These are phyloP conservation scores for Heliamphora pulchella DNA, from an alignment of 179 eudicot genomes.

Conservation along the genomic window DNA sequence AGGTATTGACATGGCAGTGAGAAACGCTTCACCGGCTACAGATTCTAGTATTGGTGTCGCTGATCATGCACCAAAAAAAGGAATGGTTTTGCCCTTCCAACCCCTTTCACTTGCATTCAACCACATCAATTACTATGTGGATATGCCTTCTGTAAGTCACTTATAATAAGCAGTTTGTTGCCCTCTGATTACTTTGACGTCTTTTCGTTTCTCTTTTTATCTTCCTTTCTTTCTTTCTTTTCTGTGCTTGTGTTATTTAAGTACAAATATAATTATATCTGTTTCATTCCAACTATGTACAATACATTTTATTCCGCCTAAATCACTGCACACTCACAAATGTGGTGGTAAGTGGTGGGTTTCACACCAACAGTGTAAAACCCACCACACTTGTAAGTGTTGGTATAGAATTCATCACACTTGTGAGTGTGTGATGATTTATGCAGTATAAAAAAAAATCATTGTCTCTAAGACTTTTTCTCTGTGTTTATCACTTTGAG, in stretches of 20 bases:
- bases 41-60: conserved; percentile 2
- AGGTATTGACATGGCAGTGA: conserved; percentile 20
- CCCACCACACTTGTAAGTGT: too few relatives aligned
- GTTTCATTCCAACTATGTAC: too few relatives aligned
- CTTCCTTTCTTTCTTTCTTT: not conserved
- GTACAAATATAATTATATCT: too few relatives aligned
- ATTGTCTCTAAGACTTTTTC: too few relatives aligned
- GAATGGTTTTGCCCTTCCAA: conserved; percentile 80
- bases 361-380: too few relatives aligned
- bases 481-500: not conserved
- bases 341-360: too few relatives aligned
- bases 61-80: conserved; percentile 24
- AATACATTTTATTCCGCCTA: too few relatives aligned
- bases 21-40: conserved; percentile 13
- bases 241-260: too few relatives aligned
- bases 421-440: too few relatives aligned
- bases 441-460: too few relatives aligned
- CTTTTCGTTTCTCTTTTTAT: not conserved
- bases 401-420: too few relatives aligned
- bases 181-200: not conserved
- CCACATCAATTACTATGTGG: conserved; percentile 68
- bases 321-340: too few relatives aligned
- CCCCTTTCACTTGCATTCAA: conserved; percentile 74
- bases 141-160: conserved; percentile 75
- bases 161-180: not conserved